Percentiles rank a stretch among this genome's conserved stretches.
Evolutionary conservation across 140 eudicot genomes (phyloP).

Genomic region (Senecio squalidus): DNA sequence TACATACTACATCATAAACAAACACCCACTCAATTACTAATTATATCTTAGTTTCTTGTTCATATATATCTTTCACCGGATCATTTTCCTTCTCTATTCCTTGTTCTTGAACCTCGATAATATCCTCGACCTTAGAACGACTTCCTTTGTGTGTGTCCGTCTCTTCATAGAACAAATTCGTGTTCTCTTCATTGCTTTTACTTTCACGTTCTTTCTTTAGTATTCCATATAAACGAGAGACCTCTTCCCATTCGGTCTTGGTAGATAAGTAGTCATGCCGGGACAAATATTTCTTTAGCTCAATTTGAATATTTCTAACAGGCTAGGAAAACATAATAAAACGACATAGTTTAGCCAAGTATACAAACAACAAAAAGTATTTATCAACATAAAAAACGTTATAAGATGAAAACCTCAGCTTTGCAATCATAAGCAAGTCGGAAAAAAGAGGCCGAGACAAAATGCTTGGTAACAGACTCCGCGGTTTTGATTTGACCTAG

Average conservation of each 20-base stretch:
- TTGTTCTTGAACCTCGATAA: slow-evolving; percentile 8
- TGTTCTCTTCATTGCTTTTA: slow-evolving; percentile 1
- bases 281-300: slow-evolving; percentile 44
- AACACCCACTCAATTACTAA: not conserved
- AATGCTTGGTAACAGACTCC: slow-evolving; percentile 66
- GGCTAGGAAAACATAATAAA: slow-evolving; percentile 30
- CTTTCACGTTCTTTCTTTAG: slow-evolving; percentile 26
- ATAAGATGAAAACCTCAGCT: slow-evolving; percentile 50
- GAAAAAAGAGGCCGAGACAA: slow-evolving; percentile 56
- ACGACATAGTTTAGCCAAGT: no score
- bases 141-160: not conserved
- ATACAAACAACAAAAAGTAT: no score
- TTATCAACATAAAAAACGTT: no score
- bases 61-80: slow-evolving; percentile 15
- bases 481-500: slow-evolving; percentile 57
- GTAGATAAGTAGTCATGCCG: slow-evolving; percentile 34
- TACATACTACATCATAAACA: not conserved
- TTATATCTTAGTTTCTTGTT: not conserved
- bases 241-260: slow-evolving; percentile 42
- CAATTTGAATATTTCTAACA: slow-evolving; percentile 32
- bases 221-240: slow-evolving; percentile 37
- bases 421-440: slow-evolving; percentile 50
- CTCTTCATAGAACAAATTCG: not conserved
- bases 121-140: not conserved
- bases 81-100: slow-evolving; percentile 2